Base-by-base conservation (phyloP, 2,329 filamentous ascomycete species). In the Zalaria sp. region DNA sequence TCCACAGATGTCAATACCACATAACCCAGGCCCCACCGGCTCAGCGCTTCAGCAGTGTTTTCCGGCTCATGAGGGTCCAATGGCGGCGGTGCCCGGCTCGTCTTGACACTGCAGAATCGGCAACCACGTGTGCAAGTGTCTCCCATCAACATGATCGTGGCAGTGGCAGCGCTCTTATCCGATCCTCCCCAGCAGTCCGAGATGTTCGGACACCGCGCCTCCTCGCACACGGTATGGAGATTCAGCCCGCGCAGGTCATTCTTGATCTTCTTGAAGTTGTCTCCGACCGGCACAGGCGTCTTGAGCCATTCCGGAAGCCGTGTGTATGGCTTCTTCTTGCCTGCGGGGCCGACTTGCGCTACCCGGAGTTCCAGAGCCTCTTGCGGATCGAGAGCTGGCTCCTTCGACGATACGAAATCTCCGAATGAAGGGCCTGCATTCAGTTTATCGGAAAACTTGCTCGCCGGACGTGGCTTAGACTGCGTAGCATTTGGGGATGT, bases 101-200 rank as follows among this genome's bases (percentile, higher is more conserved):
- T 98, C 72, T 96, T 96, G 40, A 98, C 91, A 50, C 81, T 86
- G 72, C 91, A 98, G 70, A 98, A 98, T 41, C 91, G 78, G 64
- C 91, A 98, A 11, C 89, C 91, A 46, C 91, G 76, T 11, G 91
- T 98, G 64, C 91, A 98, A 5, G 89, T 96, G 62, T 98, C 91
- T 49, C 91, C 91, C 88, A 96, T 96, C 38, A 98, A 69, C 91
- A 98, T 98, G 63, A 98, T 96, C 7, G 91, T 98, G 2, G 91
- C 91, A 28, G 91, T 98, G 4, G 91, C 91, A 26, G 86, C 81
- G 50, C 78, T 81, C 68, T 94, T 94, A 60, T 82, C 77, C 57
- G 72, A 78, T 29, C 91, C 91, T 47, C 91, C 91, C 91, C 91
- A 98, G 69, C 91, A 98, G 60, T 96, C 89, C 48, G 83, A 87